Conservation (phyloP, 257 asterid genomes). For the Capsicum baccatum region DNA sequence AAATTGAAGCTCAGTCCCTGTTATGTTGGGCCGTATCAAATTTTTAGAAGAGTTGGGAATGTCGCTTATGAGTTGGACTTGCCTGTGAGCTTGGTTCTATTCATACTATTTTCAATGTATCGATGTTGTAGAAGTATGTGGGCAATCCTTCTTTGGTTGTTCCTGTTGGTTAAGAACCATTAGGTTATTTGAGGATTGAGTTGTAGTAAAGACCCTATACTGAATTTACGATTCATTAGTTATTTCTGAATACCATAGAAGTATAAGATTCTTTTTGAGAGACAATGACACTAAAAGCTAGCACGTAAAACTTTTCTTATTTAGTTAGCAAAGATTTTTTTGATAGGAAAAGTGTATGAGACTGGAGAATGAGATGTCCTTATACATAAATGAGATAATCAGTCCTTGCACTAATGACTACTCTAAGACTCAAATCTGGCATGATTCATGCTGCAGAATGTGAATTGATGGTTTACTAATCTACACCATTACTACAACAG, state of each 20-base stretch:
- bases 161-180: too few species aligned
- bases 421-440: neutral
- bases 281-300: neutral
- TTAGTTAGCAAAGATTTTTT: neutral
- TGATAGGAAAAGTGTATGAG: neutral
- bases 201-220: neutral
- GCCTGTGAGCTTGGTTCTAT: too few species aligned
- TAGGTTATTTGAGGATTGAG: neutral
- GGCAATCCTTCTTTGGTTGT: too few species aligned
- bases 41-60: too few species aligned
- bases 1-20: too few species aligned
- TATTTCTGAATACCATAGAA: neutral
- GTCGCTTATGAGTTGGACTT: too few species aligned
- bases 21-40: too few species aligned
- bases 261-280: slow-evolving; percentile 2
- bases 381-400: neutral
- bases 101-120: too few species aligned
- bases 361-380: neutral
- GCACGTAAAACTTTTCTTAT: slow-evolving; percentile 3
- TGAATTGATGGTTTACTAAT: slow-evolving; percentile 12
- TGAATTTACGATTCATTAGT: neutral
- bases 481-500: neutral
- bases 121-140: too few species aligned
- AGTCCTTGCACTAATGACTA: slow-evolving; percentile 20
- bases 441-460: neutral